Conservation (phyloP, 441 rosid species). For the Biscutella laevigata region DNA sequence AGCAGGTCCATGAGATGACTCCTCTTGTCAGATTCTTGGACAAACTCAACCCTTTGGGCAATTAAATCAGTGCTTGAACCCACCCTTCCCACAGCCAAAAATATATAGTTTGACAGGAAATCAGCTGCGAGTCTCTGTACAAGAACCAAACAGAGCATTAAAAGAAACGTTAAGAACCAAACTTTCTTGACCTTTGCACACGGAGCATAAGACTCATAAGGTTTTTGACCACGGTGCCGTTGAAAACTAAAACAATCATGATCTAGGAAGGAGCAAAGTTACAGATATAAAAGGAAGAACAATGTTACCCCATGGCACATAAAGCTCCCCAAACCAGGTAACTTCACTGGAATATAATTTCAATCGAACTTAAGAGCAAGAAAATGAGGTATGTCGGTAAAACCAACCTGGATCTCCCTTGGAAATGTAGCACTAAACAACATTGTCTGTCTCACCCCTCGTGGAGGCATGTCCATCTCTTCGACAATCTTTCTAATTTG, state of each 20-base stretch:
- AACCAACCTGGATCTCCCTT: slow-evolving; percentile 48
- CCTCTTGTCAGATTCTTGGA: slow-evolving; percentile 44
- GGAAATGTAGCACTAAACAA: slow-evolving; percentile 63
- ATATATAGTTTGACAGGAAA: slow-evolving; percentile 42
- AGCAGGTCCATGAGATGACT: slow-evolving; percentile 56
- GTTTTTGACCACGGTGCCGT: background rate
- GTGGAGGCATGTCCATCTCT: slow-evolving; percentile 59
- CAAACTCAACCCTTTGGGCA: slow-evolving; percentile 44
- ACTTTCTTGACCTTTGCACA: too few species aligned
- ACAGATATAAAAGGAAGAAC: background rate
- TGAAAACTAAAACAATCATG: slow-evolving; percentile 10
- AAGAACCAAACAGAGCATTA: slow-evolving; percentile 17
- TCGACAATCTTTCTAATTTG: slow-evolving; percentile 59
- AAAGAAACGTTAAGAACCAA: background rate
- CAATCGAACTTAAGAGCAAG: background rate
- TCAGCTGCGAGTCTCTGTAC: slow-evolving; percentile 47
- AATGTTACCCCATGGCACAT: background rate
- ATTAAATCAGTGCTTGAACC: slow-evolving; percentile 58
- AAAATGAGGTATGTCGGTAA: background rate
- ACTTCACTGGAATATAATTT: background rate
- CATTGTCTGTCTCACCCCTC: slow-evolving; percentile 53
- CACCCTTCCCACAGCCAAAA: slow-evolving; percentile 55
- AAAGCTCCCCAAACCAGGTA: background rate
- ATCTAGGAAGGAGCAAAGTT: background rate
- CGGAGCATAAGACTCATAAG: slow-evolving; percentile 1